phyloP scores from a whole-genome alignment of 2,329 filamentous ascomycete species.

The Pseudonectria buxi region DNA sequence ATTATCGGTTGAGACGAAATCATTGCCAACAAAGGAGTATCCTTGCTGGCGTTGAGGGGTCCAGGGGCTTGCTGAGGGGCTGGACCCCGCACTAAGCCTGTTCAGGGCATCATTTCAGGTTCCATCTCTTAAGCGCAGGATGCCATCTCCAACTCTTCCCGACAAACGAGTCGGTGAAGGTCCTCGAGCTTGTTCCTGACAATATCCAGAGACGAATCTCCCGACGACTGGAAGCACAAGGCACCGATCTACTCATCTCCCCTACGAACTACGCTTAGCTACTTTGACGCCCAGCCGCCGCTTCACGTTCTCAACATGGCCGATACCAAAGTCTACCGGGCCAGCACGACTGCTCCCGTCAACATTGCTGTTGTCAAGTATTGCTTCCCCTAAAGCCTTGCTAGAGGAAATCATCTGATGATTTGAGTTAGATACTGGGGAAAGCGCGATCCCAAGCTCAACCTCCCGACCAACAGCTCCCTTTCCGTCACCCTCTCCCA shows the following conservation, averaged over 20 bases:
- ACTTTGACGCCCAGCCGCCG: slow-evolving; percentile 3
- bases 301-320: slow-evolving; percentile 31
- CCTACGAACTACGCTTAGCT: neutral
- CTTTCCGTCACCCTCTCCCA: slow-evolving; percentile 95
- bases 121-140: slow-evolving; percentile 6
- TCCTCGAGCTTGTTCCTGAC: slow-evolving; percentile 3
- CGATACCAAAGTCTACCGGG: slow-evolving; percentile 65
- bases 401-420: neutral
- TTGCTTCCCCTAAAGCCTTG: slow-evolving; percentile 6
- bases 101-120: slow-evolving; percentile 11
- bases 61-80: slow-evolving; percentile 15
- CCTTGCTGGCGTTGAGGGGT: slow-evolving; percentile 15
- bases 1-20: too few relatives aligned
- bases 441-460: slow-evolving; percentile 87
- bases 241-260: too few relatives aligned
- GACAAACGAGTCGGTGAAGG: slow-evolving; percentile 20
- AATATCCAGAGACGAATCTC: too few relatives aligned
- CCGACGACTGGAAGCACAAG: too few relatives aligned
- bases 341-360: slow-evolving; percentile 92
- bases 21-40: neutral
- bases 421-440: slow-evolving; percentile 65
- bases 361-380: slow-evolving; percentile 98
- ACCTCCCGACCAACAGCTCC: slow-evolving; percentile 96
- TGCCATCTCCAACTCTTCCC: slow-evolving; percentile 22
- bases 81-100: slow-evolving; percentile 22